Evolutionary conservation across 805 yeast species (phyloP), one percentile per base, ranked within the genome.

Genomic region (Candida tibetensis): DNA sequence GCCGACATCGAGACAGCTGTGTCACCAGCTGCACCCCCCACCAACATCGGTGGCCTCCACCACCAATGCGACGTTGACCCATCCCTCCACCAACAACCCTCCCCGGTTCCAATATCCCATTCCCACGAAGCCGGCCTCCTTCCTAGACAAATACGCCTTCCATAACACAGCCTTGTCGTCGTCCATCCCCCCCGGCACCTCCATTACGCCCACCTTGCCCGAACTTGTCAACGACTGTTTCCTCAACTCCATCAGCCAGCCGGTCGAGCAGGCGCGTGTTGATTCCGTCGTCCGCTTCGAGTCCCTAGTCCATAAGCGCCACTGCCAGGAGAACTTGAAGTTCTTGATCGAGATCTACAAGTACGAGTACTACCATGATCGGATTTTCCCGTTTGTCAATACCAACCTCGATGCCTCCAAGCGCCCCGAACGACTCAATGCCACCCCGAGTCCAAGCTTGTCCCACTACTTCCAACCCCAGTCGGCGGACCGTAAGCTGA

Each of bases 321-420:
- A 74, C 44, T 67, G 74, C 48, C 60, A 58, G 36, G 79, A 74
- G 49, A 72, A 70, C 51, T 57, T 74, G 28, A 51, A 60, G 30
- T 74, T 74, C 42, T 51, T 74, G 21, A 59, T 72, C 4, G 71
- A 69, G 39, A 70, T 72, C 13, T 71, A 52, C 50, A 66, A 64
- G 34, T 74, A 74, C 50, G 77, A 74, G 44, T 60, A 65, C 50
- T 59, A 58, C 36, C 69, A 68, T 60, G 71, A 67, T 34, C 44
- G 48, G 28, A 37, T 51, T 13, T 41, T 34, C 16, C 52, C 57
- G 12, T 34, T 29, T 13, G 21, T 36, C 30, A 5, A 16, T 23
- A 19, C 35, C 17, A 32, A 14, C 23, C 29, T 25, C 23, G 26
- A 31, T 12, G 9, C 29, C 28, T 29, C 30, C 2, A 16, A n/a